Conservation (phyloP, 2,329 filamentous ascomycete species). For the Harringtonia lauricola region DNA sequence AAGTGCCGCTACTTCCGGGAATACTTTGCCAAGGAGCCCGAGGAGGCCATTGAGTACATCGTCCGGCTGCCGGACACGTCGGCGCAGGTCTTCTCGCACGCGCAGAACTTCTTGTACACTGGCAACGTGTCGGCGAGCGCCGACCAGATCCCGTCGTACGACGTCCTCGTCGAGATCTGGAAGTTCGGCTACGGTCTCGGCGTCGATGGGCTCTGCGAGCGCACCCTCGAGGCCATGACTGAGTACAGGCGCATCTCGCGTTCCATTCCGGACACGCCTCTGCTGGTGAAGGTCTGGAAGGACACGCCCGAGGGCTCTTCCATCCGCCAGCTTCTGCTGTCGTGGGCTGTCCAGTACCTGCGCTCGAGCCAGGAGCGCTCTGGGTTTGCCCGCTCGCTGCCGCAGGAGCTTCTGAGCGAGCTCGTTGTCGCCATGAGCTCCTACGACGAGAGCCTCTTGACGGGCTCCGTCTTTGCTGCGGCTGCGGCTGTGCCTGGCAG, state of each 20-base stretch:
- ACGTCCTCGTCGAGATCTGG: constrained; percentile 43
- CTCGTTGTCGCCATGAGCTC: constrained; percentile 52
- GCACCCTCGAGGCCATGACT: constrained; percentile 44
- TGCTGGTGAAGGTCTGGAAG: constrained; percentile 51
- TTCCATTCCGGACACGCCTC: constrained; percentile 44
- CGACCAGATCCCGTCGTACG: constrained; percentile 37
- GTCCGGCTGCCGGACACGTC: constrained; percentile 37
- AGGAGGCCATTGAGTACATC: constrained; percentile 34
- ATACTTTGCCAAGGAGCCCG: constrained; percentile 27
- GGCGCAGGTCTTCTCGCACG: constrained; percentile 40
- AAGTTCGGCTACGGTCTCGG: constrained; percentile 41
- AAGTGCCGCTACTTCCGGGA: constrained; percentile 37
- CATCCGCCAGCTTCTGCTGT: constrained; percentile 45
- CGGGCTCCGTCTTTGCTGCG: constrained; percentile 16
- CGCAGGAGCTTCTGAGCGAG: constrained; percentile 51
- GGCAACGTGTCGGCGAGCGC: constrained; percentile 31
- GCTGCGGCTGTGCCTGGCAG: too few species aligned
- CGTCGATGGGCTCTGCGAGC: constrained; percentile 44
- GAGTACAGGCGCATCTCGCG: constrained; percentile 41
- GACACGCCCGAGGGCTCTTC: constrained; percentile 50
- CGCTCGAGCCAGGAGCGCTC: constrained; percentile 41
- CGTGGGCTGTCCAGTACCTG: constrained; percentile 55
- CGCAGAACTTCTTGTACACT: constrained; percentile 44
- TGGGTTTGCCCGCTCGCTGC: constrained; percentile 49
- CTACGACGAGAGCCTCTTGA: constrained; percentile 19